A percentile compares a stretch with the other conserved stretches of the same genome.
Evolutionary conservation across 2,329 filamentous ascomycete species (phyloP).

Genomic region (Hypocrella siamensis): DNA sequence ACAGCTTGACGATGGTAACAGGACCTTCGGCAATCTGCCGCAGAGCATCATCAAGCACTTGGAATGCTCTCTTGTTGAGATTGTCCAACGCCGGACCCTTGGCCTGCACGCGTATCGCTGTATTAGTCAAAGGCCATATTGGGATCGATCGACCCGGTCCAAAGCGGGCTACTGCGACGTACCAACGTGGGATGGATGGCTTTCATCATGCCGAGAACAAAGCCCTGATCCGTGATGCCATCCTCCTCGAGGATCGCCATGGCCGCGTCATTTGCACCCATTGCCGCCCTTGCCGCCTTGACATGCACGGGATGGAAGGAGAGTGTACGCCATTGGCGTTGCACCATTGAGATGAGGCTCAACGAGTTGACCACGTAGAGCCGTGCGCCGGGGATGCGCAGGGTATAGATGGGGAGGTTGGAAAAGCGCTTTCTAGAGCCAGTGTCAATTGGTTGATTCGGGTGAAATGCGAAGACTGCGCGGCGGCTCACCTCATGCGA

Average conservation of each 20-base stretch:
- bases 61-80: background rate
- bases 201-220: background rate
- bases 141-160: background rate
- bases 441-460: background rate
- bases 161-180: no score
- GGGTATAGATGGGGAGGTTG: constrained; percentile 1
- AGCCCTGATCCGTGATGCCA: background rate
- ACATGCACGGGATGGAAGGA: background rate
- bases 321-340: constrained; percentile 1
- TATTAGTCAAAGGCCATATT: no score
- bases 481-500: constrained; percentile 1
- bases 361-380: constrained; percentile 2
- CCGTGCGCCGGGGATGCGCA: constrained; percentile 1
- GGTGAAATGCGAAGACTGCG: background rate
- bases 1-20: background rate
- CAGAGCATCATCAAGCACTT: background rate
- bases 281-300: background rate
- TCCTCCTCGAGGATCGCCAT: background rate
- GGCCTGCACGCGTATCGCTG: background rate
- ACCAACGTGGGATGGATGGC: constrained; percentile 1
- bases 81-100: background rate
- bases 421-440: background rate
- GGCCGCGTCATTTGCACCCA: constrained; percentile 1
- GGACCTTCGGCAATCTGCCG: background rate
- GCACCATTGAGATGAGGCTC: background rate